phyloP scores from a whole-genome alignment of 2,329 filamentous ascomycete species.

The Apiospora koreana region DNA sequence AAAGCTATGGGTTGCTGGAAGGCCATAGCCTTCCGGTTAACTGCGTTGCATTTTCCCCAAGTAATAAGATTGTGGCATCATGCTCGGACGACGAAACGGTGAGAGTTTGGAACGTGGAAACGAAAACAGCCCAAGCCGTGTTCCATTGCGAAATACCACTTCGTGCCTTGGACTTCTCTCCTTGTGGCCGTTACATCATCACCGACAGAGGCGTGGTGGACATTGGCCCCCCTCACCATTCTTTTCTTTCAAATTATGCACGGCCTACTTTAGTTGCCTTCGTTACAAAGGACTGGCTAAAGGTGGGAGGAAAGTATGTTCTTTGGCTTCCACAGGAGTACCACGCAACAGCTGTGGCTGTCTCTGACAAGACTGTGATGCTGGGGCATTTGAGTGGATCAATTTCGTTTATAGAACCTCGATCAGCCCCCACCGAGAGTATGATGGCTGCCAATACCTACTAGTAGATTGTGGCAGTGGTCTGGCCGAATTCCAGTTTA shows the following conservation, averaged over 20 bases:
- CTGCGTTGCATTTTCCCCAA: slow-evolving; percentile 18
- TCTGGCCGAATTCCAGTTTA: too few species aligned
- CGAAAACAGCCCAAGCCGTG: not conserved
- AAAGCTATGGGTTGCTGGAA: not conserved
- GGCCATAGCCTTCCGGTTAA: not conserved
- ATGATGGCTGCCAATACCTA: too few species aligned
- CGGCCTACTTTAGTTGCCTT: too few species aligned
- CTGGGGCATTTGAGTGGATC: not conserved
- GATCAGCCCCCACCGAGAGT: too few species aligned
- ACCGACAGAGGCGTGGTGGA: not conserved
- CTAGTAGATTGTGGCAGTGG: too few species aligned
- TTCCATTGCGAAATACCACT: not conserved
- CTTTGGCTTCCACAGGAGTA: not conserved
- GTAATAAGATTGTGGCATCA: slow-evolving; percentile 16
- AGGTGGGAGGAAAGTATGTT: not conserved
- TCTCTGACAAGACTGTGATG: not conserved
- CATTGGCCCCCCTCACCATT: not conserved
- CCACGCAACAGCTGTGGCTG: not conserved
- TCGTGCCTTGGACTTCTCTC: not conserved
- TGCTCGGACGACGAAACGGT: slow-evolving; percentile 17
- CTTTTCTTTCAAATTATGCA: not conserved
- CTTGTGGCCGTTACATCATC: not conserved
- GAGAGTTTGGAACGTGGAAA: slow-evolving; percentile 15
- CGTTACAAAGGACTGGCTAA: not conserved
- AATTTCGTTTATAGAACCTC: not conserved